Conservation (phyloP, 2,329 filamentous ascomycete genomes). For the Colletotrichum lini region DNA sequence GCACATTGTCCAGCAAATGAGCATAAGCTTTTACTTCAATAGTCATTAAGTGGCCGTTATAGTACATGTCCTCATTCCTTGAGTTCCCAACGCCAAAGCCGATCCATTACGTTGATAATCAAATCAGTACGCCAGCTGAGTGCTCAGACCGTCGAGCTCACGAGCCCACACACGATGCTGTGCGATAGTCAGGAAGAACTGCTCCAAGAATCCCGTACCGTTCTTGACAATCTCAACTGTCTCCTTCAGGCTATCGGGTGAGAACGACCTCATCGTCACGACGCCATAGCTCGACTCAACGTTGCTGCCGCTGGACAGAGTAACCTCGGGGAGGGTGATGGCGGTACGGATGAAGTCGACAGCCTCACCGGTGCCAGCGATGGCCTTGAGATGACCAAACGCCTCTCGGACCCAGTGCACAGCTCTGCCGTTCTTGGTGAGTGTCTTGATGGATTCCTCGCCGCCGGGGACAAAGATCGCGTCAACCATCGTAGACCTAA, state of each 20-base stretch:
- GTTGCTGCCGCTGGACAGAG: conserved; percentile 59
- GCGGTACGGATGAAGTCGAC: conserved; percentile 72
- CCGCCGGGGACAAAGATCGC: conserved; percentile 84
- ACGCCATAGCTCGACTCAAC: conserved; percentile 82
- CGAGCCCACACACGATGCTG: conserved; percentile 82
- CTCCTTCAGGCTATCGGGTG: conserved; percentile 73
- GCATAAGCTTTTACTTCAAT: no score
- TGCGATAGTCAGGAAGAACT: conserved; percentile 78
- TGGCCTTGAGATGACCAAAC: conserved; percentile 85
- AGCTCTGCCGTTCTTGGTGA: conserved; percentile 79
- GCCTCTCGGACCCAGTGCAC: conserved; percentile 85
- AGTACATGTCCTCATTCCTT: neutral
- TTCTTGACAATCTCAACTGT: conserved; percentile 75
- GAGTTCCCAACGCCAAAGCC: neutral
- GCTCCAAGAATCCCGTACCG: conserved; percentile 77
- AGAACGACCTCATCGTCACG: conserved; percentile 72
- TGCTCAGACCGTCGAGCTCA: conserved; percentile 78
- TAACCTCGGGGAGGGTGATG: conserved; percentile 59
- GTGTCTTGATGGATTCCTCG: conserved; percentile 70
- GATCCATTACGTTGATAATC: no score
- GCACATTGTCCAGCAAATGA: no score
- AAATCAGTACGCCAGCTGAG: conserved; percentile 77
- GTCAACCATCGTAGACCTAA: conserved; percentile 86
- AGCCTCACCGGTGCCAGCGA: conserved; percentile 82
- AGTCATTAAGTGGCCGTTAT: neutral